Base-by-base conservation (phyloP, 164 flowering plant species). In the Echeveria elegans region DNA sequence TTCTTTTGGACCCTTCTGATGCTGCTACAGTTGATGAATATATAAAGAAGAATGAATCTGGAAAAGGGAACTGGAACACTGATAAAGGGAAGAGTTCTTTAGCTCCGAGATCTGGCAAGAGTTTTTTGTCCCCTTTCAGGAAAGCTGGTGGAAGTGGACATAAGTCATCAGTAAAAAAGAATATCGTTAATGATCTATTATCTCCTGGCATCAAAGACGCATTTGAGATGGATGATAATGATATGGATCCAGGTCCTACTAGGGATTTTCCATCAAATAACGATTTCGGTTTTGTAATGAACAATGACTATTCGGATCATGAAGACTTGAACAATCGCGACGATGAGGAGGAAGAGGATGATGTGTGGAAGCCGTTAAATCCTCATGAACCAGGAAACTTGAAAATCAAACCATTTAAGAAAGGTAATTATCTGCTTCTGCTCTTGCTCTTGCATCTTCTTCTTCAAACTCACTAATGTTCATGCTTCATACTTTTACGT, bases 341-440 rank as follows among this genome's bases (percentile, higher is more conserved):
- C 21, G 94, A 82, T 53, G 75, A 73, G 43, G 85, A 80, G 6
- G 81, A 74, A 14, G 73, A 75, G 28, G 80, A 84, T 69, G 92
- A 94, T 81, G 93, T 89, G 40, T 94, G 97, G 99, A 85, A 87
- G 76, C 96, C 94, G 66, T 75, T 94, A 82, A 87, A 91, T 82
- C 99, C 99, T 65, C 89, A 91, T 78, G 94, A 91, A 79, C 82
- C 88, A 58, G 99, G 97, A 65, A 83, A 82, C 67, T 82, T 91
- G 73, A 91, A 82, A 88, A 80, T 87, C 37, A 94, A 85, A 70
- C 92, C 97, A 40, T 91, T 82, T 70, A 83, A 73, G 70, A 89
- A 84, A 84, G 92, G 97, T 93, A 37, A 29, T 12, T 37, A 61
- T 41, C 40, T 63, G 15, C 69, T 45, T 9, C 56, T 30, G 37